Evolutionary conservation across 257 asterid species (phyloP).

Genomic region (Gentiana straminea): DNA sequence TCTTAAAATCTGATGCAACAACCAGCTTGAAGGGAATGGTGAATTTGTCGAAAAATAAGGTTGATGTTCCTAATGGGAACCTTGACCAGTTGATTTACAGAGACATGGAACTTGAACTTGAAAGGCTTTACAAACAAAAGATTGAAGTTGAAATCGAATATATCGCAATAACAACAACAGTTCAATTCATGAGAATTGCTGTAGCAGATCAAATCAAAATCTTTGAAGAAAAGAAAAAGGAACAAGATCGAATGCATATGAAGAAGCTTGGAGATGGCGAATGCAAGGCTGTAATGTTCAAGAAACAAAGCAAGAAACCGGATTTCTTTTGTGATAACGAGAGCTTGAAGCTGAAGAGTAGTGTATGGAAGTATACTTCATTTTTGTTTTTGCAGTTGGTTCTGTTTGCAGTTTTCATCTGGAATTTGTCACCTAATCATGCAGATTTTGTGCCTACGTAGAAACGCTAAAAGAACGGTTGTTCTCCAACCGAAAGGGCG

Average conservation of each 20-base stretch:
- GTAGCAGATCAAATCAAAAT: conserved; percentile 34
- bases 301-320: conserved; percentile 35
- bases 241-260: conserved; percentile 31
- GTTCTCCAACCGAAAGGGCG: too few species aligned
- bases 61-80: conserved; percentile 22
- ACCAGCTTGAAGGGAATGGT: conserved; percentile 13
- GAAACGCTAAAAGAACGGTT: conserved; percentile 4
- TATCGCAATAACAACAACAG: conserved; percentile 33
- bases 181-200: conserved; percentile 33
- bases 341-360: conserved; percentile 30
- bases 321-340: conserved; percentile 39
- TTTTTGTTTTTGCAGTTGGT: conserved; percentile 44
- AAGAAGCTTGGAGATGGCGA: conserved; percentile 34
- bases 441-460: conserved; percentile 64
- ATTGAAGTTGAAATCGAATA: conserved; percentile 68
- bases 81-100: conserved; percentile 9
- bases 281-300: conserved; percentile 39
- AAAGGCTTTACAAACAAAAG: conserved; percentile 46
- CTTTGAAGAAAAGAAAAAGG: conserved; percentile 44
- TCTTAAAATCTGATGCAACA: conserved; percentile 26
- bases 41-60: conserved; percentile 14
- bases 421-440: conserved; percentile 26
- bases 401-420: conserved; percentile 27
- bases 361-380: conserved; percentile 37
- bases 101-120: conserved; percentile 37